These are phyloP conservation scores for Peribolospora kevripleyi DNA, from an alignment of 768 basidiomycete species.

Conservation along the genomic window DNA sequence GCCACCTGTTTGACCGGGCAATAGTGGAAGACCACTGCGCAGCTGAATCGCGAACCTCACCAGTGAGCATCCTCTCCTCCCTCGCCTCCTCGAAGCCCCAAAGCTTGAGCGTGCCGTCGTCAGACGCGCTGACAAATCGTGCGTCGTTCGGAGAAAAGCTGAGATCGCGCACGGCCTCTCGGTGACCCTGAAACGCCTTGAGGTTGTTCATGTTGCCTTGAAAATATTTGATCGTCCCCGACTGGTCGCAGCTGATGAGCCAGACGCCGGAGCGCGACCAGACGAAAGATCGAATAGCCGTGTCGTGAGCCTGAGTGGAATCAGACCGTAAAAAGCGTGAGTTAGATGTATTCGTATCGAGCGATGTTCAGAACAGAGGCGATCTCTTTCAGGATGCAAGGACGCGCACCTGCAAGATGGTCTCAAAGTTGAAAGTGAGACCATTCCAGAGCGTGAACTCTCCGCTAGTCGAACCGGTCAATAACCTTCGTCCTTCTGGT, in stretches of 20 bases:
- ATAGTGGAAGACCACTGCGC: not conserved
- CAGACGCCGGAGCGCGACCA: slow-evolving; percentile 88
- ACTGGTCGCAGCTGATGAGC: slow-evolving; percentile 76
- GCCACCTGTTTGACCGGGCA: too few species aligned
- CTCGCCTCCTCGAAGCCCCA: slow-evolving; percentile 84
- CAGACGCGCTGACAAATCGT: slow-evolving; percentile 80
- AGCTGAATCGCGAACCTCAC: slow-evolving; percentile 20
- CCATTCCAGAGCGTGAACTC: slow-evolving; percentile 99
- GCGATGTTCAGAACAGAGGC: not conserved
- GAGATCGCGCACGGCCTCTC: slow-evolving; percentile 79
- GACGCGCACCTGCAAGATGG: slow-evolving; percentile 48
- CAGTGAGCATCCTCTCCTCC: slow-evolving; percentile 67
- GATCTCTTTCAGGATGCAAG: not conserved
- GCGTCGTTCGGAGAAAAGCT: slow-evolving; percentile 80
- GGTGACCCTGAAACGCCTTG: slow-evolving; percentile 73
- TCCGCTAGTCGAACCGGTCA: slow-evolving; percentile 87
- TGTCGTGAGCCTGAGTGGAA: slow-evolving; percentile 50
- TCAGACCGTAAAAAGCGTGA: not conserved
- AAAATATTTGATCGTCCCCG: slow-evolving; percentile 91
- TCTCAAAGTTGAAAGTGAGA: slow-evolving; percentile 96
- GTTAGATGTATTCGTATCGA: not conserved
- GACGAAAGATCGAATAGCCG: slow-evolving; percentile 62
- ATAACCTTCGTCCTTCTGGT: slow-evolving; percentile 71
- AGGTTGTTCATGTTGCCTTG: slow-evolving; percentile 98
- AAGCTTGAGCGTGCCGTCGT: slow-evolving; percentile 79